A percentile compares a stretch with the other conserved stretches of the same genome.
These are phyloP conservation scores for Plasmodium gallinaceum DNA, from an alignment of 169 alveolate species.

Conservation along the genomic window DNA sequence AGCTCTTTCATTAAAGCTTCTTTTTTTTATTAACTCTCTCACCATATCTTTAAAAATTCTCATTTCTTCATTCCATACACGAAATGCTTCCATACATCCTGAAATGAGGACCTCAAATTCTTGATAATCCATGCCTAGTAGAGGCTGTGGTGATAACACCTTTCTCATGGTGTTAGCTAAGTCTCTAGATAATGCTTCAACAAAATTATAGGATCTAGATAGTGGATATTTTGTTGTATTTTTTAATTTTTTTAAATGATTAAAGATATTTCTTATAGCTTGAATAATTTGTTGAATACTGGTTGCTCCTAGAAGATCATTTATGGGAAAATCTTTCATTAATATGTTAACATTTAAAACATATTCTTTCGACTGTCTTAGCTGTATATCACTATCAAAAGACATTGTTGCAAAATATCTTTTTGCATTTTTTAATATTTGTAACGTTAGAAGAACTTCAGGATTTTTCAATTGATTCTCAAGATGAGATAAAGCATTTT, in stretches of 20 bases:
- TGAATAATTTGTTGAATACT: slow-evolving; percentile 90
- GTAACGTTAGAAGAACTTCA: slow-evolving; percentile 93
- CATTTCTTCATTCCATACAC: slow-evolving; percentile 95
- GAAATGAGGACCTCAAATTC: slow-evolving; percentile 89
- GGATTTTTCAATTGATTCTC: slow-evolving; percentile 88
- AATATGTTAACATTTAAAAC: slow-evolving; percentile 92
- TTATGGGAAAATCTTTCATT: slow-evolving; percentile 96
- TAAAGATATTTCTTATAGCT: slow-evolving; percentile 93
- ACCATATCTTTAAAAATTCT: slow-evolving; percentile 91
- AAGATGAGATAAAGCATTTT: slow-evolving; percentile 89
- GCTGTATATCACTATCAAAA: slow-evolving; percentile 95
- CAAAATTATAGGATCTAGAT: slow-evolving; percentile 91
- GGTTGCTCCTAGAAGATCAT: slow-evolving; percentile 93
- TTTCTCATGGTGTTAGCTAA: slow-evolving; percentile 75
- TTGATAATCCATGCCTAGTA: slow-evolving; percentile 90
- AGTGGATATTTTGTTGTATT: slow-evolving; percentile 92
- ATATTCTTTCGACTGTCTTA: slow-evolving; percentile 92
- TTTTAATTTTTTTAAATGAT: slow-evolving; percentile 92
- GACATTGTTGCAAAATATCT: slow-evolving; percentile 93
- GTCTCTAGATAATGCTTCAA: slow-evolving; percentile 95
- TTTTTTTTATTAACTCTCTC: slow-evolving; percentile 89
- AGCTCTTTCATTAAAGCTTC: slow-evolving; percentile 89
- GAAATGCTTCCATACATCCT: slow-evolving; percentile 91
- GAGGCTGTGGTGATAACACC: slow-evolving; percentile 76
- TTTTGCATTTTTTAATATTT: slow-evolving; percentile 91